Conservation (phyloP, 257 asterid genomes). For the Linderniella brevidens region DNA sequence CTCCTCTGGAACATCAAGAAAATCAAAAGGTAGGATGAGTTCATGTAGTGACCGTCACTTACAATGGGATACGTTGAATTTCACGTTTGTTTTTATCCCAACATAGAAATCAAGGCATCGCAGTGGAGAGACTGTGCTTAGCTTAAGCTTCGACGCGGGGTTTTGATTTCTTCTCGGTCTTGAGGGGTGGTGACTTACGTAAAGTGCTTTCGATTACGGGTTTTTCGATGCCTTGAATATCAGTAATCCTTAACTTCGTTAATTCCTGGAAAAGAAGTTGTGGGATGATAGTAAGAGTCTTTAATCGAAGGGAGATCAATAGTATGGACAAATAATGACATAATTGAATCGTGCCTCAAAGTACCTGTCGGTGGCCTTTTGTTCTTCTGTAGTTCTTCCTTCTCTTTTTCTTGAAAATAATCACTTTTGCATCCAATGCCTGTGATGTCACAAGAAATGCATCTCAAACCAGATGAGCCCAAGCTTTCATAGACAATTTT, state of each 20-base stretch:
- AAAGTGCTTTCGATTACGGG: slow-evolving; percentile 18
- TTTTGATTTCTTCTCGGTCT: slow-evolving; percentile 29
- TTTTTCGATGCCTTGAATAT: slow-evolving; percentile 59
- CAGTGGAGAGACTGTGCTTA: neutral
- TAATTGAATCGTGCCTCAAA: neutral
- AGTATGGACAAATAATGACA: neutral
- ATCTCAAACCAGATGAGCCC: neutral
- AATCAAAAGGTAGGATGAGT: too few species aligned
- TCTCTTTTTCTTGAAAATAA: slow-evolving; percentile 91
- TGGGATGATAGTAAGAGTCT: neutral
- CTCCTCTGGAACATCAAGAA: too few species aligned
- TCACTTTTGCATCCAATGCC: slow-evolving; percentile 93
- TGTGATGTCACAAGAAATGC: slow-evolving; percentile 11
- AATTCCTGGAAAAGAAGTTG: slow-evolving; percentile 39
- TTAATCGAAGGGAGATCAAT: neutral
- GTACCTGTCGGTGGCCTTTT: slow-evolving; percentile 89
- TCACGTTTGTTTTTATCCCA: too few species aligned
- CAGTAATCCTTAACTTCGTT: slow-evolving; percentile 78
- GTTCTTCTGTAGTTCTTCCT: slow-evolving; percentile 90
- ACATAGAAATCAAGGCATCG: too few species aligned
- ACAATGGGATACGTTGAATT: too few species aligned
- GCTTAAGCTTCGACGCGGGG: neutral
- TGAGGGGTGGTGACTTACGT: slow-evolving; percentile 12
- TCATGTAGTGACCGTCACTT: too few species aligned
- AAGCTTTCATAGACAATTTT: neutral